Conservation (phyloP, 2,329 filamentous ascomycete species). For the Phyllosticta ampelicida region DNA sequence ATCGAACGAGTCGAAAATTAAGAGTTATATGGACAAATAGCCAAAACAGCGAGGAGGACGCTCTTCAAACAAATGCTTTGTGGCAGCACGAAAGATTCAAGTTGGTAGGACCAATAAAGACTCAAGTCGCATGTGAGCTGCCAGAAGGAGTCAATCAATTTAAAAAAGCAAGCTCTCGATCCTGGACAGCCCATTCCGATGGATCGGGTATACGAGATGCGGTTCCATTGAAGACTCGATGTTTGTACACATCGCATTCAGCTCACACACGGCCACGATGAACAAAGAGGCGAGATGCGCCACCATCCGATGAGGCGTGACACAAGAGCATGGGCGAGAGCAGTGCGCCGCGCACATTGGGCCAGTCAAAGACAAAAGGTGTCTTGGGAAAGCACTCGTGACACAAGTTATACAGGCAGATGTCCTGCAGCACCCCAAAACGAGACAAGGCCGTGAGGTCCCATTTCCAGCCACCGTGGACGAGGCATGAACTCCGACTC, state of each 20-base stretch:
- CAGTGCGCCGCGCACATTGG: neutral
- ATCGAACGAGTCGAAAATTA: neutral
- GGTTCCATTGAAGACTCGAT: neutral
- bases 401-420: neutral
- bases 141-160: neutral
- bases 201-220: neutral
- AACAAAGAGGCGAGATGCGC: neutral
- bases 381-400: neutral
- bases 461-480: neutral
- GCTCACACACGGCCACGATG: neutral
- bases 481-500: neutral
- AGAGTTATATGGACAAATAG: neutral
- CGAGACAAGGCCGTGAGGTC: neutral
- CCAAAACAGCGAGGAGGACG: neutral
- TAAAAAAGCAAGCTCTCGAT: neutral
- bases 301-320: neutral
- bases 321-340: neutral
- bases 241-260: neutral
- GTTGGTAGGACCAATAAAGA: neutral
- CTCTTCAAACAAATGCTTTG: neutral
- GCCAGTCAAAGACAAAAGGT: neutral
- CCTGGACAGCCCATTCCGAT: neutral
- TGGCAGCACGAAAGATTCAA: neutral
- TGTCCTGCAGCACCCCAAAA: neutral
- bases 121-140: neutral